A percentile compares a stretch with the other conserved stretches of the same genome.
phyloP scores from a whole-genome alignment of 2,329 filamentous ascomycete genomes.

The Pseudocercospora vitis region DNA sequence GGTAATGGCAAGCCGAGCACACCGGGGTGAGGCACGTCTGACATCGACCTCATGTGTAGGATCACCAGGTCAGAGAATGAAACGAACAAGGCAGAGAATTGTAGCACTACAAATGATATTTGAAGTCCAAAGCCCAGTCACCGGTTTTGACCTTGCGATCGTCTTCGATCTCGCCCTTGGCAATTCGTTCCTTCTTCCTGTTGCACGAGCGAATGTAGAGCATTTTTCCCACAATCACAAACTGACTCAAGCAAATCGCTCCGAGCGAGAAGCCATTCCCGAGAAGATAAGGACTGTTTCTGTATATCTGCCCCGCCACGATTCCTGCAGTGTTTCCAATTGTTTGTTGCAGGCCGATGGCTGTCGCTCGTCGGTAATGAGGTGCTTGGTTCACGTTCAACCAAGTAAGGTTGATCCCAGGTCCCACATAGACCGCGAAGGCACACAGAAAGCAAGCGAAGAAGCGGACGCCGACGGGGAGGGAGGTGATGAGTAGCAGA shows the following conservation, averaged over 20 bases:
- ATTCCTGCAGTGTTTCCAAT: constrained; percentile 53
- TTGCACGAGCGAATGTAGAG: constrained; percentile 11
- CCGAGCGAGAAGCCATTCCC: constrained; percentile 18
- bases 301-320: constrained; percentile 50
- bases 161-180: constrained; percentile 10
- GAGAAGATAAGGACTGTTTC: constrained; percentile 15
- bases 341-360: constrained; percentile 49
- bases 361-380: constrained; percentile 51
- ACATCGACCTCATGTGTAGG: no score
- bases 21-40: no score
- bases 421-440: constrained; percentile 30
- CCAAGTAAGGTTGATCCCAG: constrained; percentile 51
- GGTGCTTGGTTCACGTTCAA: constrained; percentile 49
- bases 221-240: constrained; percentile 17
- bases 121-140: constrained; percentile 18
- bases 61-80: no score
- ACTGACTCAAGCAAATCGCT: constrained; percentile 15
- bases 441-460: constrained; percentile 33
- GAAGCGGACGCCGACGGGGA: constrained; percentile 27
- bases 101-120: constrained; percentile 19
- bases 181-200: constrained; percentile 11
- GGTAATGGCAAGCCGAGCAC: constrained; percentile 9
- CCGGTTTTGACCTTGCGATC: constrained; percentile 17
- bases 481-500: constrained; percentile 27
- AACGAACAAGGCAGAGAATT: no score